Conservation (phyloP, 2,329 filamentous ascomycete species). For the Talaromyces sp. region DNA sequence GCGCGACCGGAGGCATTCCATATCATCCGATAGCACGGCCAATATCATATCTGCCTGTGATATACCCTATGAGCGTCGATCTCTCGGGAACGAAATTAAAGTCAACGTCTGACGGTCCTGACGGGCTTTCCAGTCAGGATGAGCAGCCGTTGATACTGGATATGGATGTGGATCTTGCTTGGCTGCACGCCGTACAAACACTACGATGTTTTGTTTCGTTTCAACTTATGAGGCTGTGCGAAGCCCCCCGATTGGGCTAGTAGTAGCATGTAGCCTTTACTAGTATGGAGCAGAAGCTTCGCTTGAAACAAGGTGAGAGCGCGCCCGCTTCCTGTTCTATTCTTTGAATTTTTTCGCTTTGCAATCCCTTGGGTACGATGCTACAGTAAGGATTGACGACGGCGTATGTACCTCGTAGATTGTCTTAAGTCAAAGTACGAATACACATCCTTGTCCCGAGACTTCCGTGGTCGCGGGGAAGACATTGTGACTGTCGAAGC, state of each 20-base stretch:
- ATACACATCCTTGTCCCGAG: too few relatives aligned
- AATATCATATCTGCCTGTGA: not conserved
- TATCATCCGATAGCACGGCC: not conserved
- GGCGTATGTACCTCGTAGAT: not conserved
- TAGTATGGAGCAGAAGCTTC: not conserved
- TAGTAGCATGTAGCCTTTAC: not conserved
- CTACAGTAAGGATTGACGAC: not conserved
- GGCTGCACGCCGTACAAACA: not conserved
- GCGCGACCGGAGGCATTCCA: not conserved
- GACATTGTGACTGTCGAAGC: not conserved
- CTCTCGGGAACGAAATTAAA: not conserved
- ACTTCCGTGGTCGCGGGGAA: not conserved
- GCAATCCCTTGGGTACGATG: not conserved
- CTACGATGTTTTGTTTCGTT: not conserved
- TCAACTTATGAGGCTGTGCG: conserved; percentile 7
- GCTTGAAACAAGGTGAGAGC: not conserved
- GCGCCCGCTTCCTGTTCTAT: not conserved
- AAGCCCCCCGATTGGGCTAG: not conserved
- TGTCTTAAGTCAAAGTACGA: too few relatives aligned
- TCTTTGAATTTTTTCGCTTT: not conserved
- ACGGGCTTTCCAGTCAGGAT: not conserved
- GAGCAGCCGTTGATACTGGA: not conserved
- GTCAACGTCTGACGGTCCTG: not conserved
- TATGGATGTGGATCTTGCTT: not conserved
- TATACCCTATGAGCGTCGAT: not conserved